phyloP scores from a whole-genome alignment of 2,329 filamentous ascomycete species.

The Aspergillus eucalypticola region DNA sequence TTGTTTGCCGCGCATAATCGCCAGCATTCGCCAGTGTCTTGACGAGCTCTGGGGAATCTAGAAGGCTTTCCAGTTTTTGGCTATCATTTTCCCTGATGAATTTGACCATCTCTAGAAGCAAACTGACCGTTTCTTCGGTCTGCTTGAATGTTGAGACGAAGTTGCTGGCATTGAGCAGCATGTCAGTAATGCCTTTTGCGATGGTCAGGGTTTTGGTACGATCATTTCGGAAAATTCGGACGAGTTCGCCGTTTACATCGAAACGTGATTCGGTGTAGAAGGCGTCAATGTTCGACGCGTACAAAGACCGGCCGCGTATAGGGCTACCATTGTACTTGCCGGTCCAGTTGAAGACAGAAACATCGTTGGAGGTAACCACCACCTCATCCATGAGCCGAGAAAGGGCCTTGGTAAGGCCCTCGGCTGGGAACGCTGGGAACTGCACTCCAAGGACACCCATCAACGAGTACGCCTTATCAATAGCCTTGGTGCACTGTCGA shows the following conservation, averaged over 20 bases:
- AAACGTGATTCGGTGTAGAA: conserved; percentile 1
- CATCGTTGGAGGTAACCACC: conserved; percentile 19
- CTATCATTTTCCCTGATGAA: not conserved
- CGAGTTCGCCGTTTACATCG: not conserved
- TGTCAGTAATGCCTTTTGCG: not conserved
- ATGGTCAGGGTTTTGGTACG: not conserved
- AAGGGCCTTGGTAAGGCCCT: conserved; percentile 19
- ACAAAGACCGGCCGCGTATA: conserved; percentile 12
- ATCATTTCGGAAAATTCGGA: not conserved
- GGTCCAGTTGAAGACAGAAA: conserved; percentile 19
- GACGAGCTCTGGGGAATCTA: not conserved
- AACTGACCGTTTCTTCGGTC: not conserved
- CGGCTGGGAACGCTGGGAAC: conserved; percentile 20
- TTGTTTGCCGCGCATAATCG: not conserved
- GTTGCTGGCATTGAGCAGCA: not conserved
- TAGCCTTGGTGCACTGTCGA: conserved; percentile 15
- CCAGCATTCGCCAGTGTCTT: not conserved
- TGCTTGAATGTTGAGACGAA: not conserved
- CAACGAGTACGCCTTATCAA: conserved; percentile 22
- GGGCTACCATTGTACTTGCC: conserved; percentile 13
- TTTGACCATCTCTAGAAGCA: not conserved
- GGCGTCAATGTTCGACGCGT: conserved; percentile 11
- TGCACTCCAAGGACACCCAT: conserved; percentile 23
- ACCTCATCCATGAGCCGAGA: conserved; percentile 20
- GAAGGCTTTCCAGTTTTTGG: not conserved